phyloP scores from a whole-genome alignment of 2,329 filamentous ascomycete genomes.

The Aureobasidium sp. region DNA sequence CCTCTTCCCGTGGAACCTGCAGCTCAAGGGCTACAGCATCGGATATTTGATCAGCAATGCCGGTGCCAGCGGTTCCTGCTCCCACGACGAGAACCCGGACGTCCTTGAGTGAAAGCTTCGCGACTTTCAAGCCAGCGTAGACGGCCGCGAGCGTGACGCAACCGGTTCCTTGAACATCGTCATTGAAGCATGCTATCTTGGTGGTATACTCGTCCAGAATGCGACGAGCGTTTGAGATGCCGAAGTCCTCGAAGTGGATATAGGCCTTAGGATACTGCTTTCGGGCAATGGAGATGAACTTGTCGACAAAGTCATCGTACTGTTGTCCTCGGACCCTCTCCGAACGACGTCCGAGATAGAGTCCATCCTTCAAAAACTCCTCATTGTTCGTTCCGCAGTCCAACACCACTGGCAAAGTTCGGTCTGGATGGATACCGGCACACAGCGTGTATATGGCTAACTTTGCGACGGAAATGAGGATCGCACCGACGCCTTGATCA shows the following conservation, averaged over 20 bases:
- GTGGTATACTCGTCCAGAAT: conserved; percentile 68
- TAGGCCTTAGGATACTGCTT: conserved; percentile 70
- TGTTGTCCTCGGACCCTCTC: conserved; percentile 58
- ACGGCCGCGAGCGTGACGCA: conserved; percentile 80
- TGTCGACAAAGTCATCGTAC: conserved; percentile 70
- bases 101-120: conserved; percentile 56
- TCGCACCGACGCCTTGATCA: conserved; percentile 77
- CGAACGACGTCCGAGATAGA: conserved; percentile 69
- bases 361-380: conserved; percentile 60
- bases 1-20: conserved; percentile 59
- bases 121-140: conserved; percentile 64
- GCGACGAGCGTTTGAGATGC: conserved; percentile 63
- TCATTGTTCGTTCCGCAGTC: conserved; percentile 84
- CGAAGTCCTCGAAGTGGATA: conserved; percentile 84
- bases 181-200: conserved; percentile 77
- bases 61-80: conserved; percentile 70
- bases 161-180: conserved; percentile 83
- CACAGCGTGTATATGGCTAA: conserved; percentile 74
- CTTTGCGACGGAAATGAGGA: conserved; percentile 78
- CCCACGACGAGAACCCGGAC: conserved; percentile 60
- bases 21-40: conserved; percentile 66
- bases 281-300: conserved; percentile 59
- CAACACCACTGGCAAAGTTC: conserved; percentile 70
- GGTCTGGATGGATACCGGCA: conserved; percentile 73
- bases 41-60: conserved; percentile 76